Evolutionary conservation across 139 green algal genomes (phyloP).

Genomic region (Klebsormidium nitens): DNA sequence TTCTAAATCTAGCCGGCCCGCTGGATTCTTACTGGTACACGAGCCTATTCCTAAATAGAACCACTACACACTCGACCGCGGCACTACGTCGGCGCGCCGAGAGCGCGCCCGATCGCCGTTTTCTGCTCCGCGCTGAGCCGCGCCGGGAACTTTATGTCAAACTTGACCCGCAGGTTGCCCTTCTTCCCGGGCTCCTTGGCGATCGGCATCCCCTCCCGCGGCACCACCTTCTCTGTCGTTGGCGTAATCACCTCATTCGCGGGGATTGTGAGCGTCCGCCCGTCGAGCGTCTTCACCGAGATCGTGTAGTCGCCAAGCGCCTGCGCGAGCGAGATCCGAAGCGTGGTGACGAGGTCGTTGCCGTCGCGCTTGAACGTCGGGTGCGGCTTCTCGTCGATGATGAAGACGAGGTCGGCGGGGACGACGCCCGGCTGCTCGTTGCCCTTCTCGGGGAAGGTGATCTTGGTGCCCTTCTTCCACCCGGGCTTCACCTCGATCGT

Average conservation of each 20-base stretch:
- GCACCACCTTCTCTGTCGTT: constrained; percentile 40
- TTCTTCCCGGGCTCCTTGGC: constrained; percentile 35
- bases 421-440: constrained; percentile 70
- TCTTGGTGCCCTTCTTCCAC: constrained; percentile 90
- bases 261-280: constrained; percentile 22
- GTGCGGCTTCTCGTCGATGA: constrained; percentile 87
- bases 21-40: too few species aligned
- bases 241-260: constrained; percentile 42
- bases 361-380: constrained; percentile 70
- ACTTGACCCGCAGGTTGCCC: constrained; percentile 45
- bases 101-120: constrained; percentile 10
- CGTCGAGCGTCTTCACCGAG: constrained; percentile 37
- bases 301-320: constrained; percentile 30
- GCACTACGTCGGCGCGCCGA: too few species aligned
- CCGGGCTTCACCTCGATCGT: constrained; percentile 83
- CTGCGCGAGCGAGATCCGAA: constrained; percentile 11
- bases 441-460: constrained; percentile 86
- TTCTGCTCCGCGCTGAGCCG: constrained; percentile 32
- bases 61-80: neutral
- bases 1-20: too few species aligned
- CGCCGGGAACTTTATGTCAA: constrained; percentile 43
- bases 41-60: too few species aligned
- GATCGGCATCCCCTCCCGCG: constrained; percentile 46
- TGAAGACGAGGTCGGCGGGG: constrained; percentile 83
- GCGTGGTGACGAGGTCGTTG: constrained; percentile 71